phyloP scores from a whole-genome alignment of 1,284 basidiomycete genomes.

The Ceraceosorus guamensis region DNA sequence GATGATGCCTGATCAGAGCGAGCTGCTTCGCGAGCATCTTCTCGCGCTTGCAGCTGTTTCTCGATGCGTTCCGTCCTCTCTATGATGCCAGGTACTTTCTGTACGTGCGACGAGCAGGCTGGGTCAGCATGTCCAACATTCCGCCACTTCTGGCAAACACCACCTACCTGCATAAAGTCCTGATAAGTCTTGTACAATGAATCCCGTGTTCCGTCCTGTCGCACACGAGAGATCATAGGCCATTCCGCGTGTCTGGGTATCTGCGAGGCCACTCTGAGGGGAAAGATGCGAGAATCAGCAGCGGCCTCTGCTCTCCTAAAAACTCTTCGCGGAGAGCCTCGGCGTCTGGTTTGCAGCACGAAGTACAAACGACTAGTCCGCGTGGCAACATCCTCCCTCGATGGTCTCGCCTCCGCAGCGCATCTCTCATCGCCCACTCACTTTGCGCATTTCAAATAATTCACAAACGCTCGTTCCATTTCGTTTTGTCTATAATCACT shows the following conservation, averaged over 20 bases:
- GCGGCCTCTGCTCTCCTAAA: no score
- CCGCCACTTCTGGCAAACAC: no score
- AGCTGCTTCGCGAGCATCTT: slow-evolving; percentile 15
- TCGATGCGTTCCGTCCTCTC: slow-evolving; percentile 36
- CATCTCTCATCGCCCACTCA: slow-evolving; percentile 1
- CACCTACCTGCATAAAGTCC: slow-evolving; percentile 31
- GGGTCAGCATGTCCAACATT: no score
- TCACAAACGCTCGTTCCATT: slow-evolving; percentile 45
- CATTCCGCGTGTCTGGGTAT: slow-evolving; percentile 46
- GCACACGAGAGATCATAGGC: slow-evolving; percentile 18
- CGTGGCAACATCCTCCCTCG: no score
- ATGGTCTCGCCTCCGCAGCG: no score
- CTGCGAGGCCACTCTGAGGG: slow-evolving; percentile 30
- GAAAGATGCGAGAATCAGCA: no score
- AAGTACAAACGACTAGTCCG: no score
- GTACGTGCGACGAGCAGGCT: no score
- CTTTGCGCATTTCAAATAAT: slow-evolving; percentile 45
- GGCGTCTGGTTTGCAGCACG: no score
- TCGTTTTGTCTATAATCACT: slow-evolving; percentile 41
- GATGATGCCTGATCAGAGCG: background rate
- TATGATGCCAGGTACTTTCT: slow-evolving; percentile 34
- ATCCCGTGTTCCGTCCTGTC: slow-evolving; percentile 15
- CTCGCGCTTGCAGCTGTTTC: slow-evolving; percentile 28
- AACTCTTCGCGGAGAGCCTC: no score
- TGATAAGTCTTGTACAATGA: slow-evolving; percentile 38